Conservation (phyloP, 2,329 filamentous ascomycete species). For the Exophiala calicioides region DNA sequence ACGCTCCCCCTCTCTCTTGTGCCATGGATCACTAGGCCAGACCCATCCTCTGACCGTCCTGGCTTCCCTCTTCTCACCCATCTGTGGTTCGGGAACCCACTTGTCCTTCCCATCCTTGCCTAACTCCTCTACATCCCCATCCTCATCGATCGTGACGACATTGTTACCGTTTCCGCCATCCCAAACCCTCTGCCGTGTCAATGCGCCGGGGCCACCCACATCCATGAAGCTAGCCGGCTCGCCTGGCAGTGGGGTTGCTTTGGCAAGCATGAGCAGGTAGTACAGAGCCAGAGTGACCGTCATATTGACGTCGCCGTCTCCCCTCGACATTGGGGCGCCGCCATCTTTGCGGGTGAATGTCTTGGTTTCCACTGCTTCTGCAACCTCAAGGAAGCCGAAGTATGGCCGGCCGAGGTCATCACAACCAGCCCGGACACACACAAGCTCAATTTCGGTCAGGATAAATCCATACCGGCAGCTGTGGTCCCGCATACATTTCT, state of each 20-base stretch:
- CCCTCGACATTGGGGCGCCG: slow-evolving; percentile 5
- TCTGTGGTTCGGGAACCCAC: slow-evolving; percentile 63
- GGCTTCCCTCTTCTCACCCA: slow-evolving; percentile 61
- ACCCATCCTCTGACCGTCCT: slow-evolving; percentile 64
- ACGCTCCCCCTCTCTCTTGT: slow-evolving; percentile 55
- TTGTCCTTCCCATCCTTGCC: slow-evolving; percentile 54
- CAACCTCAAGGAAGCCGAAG: slow-evolving; percentile 85
- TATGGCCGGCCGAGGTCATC: slow-evolving; percentile 67
- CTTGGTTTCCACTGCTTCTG: slow-evolving; percentile 57
- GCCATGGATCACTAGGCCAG: slow-evolving; percentile 61
- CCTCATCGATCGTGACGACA: slow-evolving; percentile 22
- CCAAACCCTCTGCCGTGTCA: slow-evolving; percentile 58
- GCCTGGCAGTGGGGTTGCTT: slow-evolving; percentile 59
- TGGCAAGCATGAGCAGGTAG: slow-evolving; percentile 66
- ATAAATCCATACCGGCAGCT: slow-evolving; percentile 94
- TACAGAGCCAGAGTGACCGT: slow-evolving; percentile 63
- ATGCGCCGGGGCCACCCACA: slow-evolving; percentile 58
- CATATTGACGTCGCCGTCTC: slow-evolving; percentile 41
- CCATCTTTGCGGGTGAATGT: slow-evolving; percentile 35
- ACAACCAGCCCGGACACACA: slow-evolving; percentile 79
- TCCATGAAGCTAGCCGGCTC: slow-evolving; percentile 61
- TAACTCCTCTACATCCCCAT: slow-evolving; percentile 28
- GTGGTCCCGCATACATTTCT: slow-evolving; percentile 91
- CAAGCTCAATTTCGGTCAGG: slow-evolving; percentile 91
- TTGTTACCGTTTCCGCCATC: slow-evolving; percentile 25